phyloP scores from a whole-genome alignment of 2,329 filamentous ascomycete species.

The Beauveria australis region DNA sequence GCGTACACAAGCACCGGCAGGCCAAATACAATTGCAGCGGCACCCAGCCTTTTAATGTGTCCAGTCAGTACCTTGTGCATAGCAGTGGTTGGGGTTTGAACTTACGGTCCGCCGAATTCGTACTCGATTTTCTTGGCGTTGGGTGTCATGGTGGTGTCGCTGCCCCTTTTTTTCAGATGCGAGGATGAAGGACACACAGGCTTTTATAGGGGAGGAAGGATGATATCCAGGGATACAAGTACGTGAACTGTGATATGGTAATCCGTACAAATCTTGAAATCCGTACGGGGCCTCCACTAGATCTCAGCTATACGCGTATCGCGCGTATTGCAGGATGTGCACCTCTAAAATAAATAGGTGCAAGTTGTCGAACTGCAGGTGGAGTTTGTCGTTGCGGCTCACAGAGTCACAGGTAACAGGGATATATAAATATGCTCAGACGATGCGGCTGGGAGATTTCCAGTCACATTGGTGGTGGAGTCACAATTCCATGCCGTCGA shows the following conservation, averaged over 20 bases:
- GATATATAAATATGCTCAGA: no score
- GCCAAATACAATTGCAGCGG: slow-evolving; percentile 64
- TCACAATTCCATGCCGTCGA: not conserved
- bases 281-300: not conserved
- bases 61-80: not conserved
- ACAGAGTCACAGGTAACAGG: no score
- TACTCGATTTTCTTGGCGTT: slow-evolving; percentile 19
- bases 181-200: not conserved
- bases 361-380: not conserved
- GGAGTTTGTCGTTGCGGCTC: not conserved
- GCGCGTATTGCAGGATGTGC: not conserved
- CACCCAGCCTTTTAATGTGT: slow-evolving; percentile 50
- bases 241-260: not conserved
- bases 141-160: slow-evolving; percentile 21
- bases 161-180: not conserved
- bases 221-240: not conserved
- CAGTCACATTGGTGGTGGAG: slow-evolving; percentile 4
- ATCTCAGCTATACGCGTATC: slow-evolving; percentile 2
- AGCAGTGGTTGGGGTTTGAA: not conserved
- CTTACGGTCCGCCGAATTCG: slow-evolving; percentile 11
- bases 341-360: not conserved
- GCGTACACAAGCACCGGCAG: slow-evolving; percentile 67
- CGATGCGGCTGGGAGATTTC: slow-evolving; percentile 4
- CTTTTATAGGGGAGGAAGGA: no score
- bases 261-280: not conserved